These are phyloP conservation scores for Aechmea fasciata DNA, from an alignment of 176 grass and related monocot species.

Conservation along the genomic window DNA sequence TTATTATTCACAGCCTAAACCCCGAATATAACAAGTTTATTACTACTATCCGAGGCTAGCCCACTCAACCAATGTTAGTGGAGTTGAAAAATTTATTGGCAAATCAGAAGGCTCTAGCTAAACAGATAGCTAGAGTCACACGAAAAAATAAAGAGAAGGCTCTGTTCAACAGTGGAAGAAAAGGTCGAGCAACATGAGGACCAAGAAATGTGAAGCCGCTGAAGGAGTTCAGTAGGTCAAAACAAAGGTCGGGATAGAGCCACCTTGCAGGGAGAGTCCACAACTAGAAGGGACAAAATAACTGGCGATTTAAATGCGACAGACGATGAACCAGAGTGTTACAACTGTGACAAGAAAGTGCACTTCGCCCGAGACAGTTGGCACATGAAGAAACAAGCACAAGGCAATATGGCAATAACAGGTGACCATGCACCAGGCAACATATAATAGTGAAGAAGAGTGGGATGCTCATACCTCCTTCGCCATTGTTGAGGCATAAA, in stretches of 20 bases:
- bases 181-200: neutral
- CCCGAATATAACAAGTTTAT: slow-evolving; percentile 11
- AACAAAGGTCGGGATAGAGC: neutral
- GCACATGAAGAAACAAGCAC: neutral
- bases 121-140: neutral
- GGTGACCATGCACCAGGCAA: too few relatives aligned
- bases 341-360: slow-evolving; percentile 12
- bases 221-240: neutral
- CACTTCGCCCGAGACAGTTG: neutral
- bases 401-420: neutral
- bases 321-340: neutral
- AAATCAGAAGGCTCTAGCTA: slow-evolving; percentile 2
- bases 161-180: slow-evolving; percentile 1
- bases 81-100: slow-evolving; percentile 18
- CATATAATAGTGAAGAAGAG: neutral
- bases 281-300: neutral
- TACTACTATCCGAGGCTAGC: neutral
- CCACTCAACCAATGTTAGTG: neutral
- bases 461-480: neutral
- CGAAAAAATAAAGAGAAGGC: slow-evolving; percentile 13
- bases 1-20: slow-evolving; percentile 14
- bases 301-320: neutral
- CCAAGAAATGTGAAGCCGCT: neutral
- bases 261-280: neutral
- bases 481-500: too few relatives aligned